Evolutionary conservation across 371 early-diverging fungal genomes (phyloP).

Genomic region (Cokeromyces recurvatus): DNA sequence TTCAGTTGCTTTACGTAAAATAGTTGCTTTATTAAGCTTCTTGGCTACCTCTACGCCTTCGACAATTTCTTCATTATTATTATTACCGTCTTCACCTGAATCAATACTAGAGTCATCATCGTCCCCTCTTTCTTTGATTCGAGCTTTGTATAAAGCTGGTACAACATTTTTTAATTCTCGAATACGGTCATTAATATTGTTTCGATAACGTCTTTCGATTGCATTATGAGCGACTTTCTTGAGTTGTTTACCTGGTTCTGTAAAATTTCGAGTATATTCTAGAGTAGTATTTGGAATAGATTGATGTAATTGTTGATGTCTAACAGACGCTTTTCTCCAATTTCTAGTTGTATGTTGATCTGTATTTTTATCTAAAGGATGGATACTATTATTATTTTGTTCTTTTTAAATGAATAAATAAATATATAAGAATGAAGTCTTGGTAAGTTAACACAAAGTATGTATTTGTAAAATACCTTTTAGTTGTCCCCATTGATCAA

Average conservation of each 20-base stretch:
- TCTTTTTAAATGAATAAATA: neutral
- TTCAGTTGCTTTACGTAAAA: conserved; percentile 78
- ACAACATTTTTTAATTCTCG: conserved; percentile 75
- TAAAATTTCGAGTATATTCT: no score
- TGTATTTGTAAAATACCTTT: conserved; percentile 1
- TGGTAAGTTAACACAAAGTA: no score
- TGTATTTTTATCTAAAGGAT: neutral
- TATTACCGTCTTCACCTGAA: conserved; percentile 40
- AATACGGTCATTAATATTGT: conserved; percentile 89
- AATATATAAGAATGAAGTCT: neutral
- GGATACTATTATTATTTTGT: neutral
- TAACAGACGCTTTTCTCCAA: conserved; percentile 12
- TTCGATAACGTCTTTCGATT: conserved; percentile 84
- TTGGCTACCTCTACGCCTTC: conserved; percentile 63
- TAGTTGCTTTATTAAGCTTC: conserved; percentile 85
- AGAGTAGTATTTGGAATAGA: no score
- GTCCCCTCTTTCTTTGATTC: conserved; percentile 25
- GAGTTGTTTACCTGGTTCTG: conserved; percentile 13
- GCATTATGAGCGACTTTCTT: conserved; percentile 90
- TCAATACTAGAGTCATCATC: conserved; percentile 20
- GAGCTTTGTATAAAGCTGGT: conserved; percentile 65
- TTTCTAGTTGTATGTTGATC: conserved; percentile 9
- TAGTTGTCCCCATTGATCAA: conserved; percentile 18
- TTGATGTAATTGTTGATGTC: conserved; percentile 15
- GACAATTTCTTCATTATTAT: conserved; percentile 51